Percentiles rank a stretch among this genome's conserved stretches.
Evolutionary conservation across 2,329 filamentous ascomycete genomes (phyloP).

Genomic region (Ophiostoma populinum): DNA sequence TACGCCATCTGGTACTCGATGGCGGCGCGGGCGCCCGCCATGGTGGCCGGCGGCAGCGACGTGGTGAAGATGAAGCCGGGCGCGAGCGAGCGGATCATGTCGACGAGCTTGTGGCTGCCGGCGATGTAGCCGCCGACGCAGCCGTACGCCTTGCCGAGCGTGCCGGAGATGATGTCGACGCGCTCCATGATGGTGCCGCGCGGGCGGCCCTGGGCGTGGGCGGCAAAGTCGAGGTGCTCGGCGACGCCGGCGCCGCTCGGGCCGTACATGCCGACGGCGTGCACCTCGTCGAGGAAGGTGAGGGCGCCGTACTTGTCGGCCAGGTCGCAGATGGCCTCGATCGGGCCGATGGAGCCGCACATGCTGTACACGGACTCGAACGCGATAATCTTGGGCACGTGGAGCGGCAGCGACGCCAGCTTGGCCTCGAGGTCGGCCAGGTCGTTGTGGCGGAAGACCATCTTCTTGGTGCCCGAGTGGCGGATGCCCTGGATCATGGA

Average conservation of each 20-base stretch:
- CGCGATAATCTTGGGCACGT: conserved; percentile 91
- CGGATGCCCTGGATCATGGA: conserved; percentile 99
- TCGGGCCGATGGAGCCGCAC: conserved; percentile 94
- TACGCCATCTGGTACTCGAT: conserved; percentile 88
- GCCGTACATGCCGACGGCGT: conserved; percentile 98
- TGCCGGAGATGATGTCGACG: conserved; percentile 94
- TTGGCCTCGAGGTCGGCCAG: conserved; percentile 84
- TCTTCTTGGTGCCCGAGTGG: conserved; percentile 89
- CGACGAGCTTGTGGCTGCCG: conserved; percentile 69
- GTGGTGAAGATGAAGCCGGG: conserved; percentile 99
- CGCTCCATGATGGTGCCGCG: conserved; percentile 84
- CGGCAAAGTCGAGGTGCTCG: conserved; percentile 89
- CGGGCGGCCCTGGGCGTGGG: conserved; percentile 57
- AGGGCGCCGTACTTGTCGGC: conserved; percentile 96
- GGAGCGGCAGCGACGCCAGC: conserved; percentile 66
- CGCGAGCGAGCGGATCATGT: conserved; percentile 83
- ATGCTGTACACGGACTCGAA: conserved; percentile 99
- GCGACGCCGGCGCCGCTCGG: conserved; percentile 89
- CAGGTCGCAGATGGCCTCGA: conserved; percentile 87
- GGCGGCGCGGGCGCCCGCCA: conserved; percentile 81
- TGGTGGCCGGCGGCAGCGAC: conserved; percentile 84
- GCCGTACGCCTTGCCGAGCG: conserved; percentile 92
- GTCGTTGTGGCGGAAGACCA: conserved; percentile 98
- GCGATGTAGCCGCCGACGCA: conserved; percentile 97
- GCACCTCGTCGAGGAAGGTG: conserved; percentile 95